Evolutionary conservation across 345 rosid genomes (phyloP).

Genomic region (Excoecaria cochinchinensis): DNA sequence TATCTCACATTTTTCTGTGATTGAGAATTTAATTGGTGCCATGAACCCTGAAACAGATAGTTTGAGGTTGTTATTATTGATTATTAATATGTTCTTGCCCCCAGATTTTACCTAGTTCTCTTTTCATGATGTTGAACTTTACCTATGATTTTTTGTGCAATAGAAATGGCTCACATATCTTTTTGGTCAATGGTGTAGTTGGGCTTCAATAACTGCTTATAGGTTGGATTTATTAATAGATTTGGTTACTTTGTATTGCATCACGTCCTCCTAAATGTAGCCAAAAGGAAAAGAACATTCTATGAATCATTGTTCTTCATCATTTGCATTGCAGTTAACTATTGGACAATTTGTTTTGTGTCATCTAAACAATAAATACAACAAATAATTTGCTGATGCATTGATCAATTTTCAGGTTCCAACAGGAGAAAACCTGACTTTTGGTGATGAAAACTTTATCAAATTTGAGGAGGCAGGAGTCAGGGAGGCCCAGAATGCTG

Average conservation of each 20-base stretch:
- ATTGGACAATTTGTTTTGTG: not conserved
- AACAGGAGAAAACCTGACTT: conserved; percentile 71
- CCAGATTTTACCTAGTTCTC: not conserved
- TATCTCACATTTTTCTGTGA: not conserved
- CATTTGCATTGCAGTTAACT: not conserved
- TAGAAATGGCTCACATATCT: not conserved
- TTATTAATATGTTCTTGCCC: not conserved
- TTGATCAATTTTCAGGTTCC: conserved; percentile 59
- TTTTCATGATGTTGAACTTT: not conserved
- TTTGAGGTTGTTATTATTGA: not conserved
- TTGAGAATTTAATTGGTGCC: not conserved
- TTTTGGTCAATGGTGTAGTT: not conserved
- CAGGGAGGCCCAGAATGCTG: conserved; percentile 74
- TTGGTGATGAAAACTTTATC: conserved; percentile 63
- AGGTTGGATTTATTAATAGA: no score
- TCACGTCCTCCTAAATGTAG: no score
- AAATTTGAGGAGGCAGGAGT: conserved; percentile 75
- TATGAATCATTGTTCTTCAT: no score
- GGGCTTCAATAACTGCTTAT: no score
- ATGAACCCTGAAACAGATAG: not conserved
- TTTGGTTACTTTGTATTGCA: no score
- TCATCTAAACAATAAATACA: not conserved
- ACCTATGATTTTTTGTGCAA: not conserved
- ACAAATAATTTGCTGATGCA: not conserved
- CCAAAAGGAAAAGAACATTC: no score